Conservation (phyloP, 140 eudicot species). For the Cichorium intybus region DNA sequence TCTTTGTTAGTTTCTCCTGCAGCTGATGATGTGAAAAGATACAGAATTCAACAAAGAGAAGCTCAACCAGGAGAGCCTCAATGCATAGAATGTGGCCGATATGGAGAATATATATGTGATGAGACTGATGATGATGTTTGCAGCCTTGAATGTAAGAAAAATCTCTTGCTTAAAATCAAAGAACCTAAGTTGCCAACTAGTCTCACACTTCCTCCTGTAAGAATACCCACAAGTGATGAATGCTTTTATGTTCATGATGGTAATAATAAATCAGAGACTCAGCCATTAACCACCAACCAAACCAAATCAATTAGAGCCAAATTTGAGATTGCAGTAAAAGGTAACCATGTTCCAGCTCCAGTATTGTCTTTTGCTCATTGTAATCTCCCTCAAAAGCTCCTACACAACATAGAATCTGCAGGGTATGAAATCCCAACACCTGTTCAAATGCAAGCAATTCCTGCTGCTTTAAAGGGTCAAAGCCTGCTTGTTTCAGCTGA, state of each 20-base stretch:
- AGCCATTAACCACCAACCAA: conserved; percentile 28
- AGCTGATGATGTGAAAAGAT: conserved; percentile 70
- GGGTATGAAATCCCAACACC: conserved; percentile 97
- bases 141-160: conserved; percentile 82
- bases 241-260: conserved; percentile 72
- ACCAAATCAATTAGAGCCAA: conserved; percentile 47
- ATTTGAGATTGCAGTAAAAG: conserved; percentile 68
- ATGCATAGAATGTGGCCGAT: conserved; percentile 79
- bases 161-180: conserved; percentile 41
- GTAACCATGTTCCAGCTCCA: conserved; percentile 55
- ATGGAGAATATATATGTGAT: conserved; percentile 94
- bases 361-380: conserved; percentile 64
- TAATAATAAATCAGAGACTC: conserved; percentile 26
- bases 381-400: conserved; percentile 67
- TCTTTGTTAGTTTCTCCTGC: conserved; percentile 26
- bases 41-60: conserved; percentile 91
- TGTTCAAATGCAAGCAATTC: conserved; percentile 97
- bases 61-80: conserved; percentile 84
- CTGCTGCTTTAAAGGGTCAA: conserved; percentile 68
- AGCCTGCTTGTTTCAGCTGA: conserved; percentile 89
- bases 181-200: conserved; percentile 37
- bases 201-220: conserved; percentile 32
- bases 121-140: conserved; percentile 97
- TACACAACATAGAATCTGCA: conserved; percentile 61
- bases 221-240: conserved; percentile 68